Conservation (phyloP, 2,329 filamentous ascomycete genomes). For the Trichoderma harzianum region DNA sequence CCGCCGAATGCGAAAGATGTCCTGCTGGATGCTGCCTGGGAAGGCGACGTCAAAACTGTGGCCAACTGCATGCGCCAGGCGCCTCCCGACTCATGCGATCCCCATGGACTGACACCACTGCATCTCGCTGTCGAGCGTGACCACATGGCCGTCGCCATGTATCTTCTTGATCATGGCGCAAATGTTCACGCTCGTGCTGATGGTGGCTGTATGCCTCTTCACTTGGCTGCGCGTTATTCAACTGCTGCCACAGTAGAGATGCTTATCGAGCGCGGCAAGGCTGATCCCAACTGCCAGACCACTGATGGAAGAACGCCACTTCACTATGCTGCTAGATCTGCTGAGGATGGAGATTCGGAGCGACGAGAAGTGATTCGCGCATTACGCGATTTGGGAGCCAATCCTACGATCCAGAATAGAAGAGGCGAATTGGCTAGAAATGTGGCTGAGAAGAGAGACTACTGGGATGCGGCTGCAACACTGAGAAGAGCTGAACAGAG, state of each 20-base stretch:
- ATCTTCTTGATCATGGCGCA: slow-evolving; percentile 30
- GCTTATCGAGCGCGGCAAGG: slow-evolving; percentile 30
- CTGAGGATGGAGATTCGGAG: slow-evolving; percentile 31
- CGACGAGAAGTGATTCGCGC: slow-evolving; percentile 30
- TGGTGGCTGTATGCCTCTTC: slow-evolving; percentile 31
- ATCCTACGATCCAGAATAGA: slow-evolving; percentile 28
- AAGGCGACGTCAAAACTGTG: slow-evolving; percentile 29
- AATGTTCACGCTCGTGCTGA: slow-evolving; percentile 28
- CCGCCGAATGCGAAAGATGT: slow-evolving; percentile 23
- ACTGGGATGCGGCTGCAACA: slow-evolving; percentile 33
- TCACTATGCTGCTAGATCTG: slow-evolving; percentile 33
- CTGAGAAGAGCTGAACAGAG: slow-evolving; percentile 32
- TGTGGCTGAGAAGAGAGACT: slow-evolving; percentile 32
- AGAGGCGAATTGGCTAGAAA: slow-evolving; percentile 30
- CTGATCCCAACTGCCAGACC: slow-evolving; percentile 29
- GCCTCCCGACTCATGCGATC: slow-evolving; percentile 28
- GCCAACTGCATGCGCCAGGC: slow-evolving; percentile 25
- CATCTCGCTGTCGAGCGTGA: slow-evolving; percentile 34
- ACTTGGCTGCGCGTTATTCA: slow-evolving; percentile 31
- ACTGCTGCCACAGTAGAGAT: slow-evolving; percentile 32
- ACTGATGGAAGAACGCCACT: slow-evolving; percentile 32
- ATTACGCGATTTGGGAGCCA: slow-evolving; percentile 30
- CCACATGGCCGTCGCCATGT: slow-evolving; percentile 33
- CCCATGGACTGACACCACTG: slow-evolving; percentile 30
- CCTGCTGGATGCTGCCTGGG: slow-evolving; percentile 34